Percentiles rank a stretch among this genome's conserved stretches.
These are phyloP conservation scores for Ophidiomyces ophidiicola DNA, from an alignment of 2,329 filamentous ascomycete species.

Conservation along the genomic window DNA sequence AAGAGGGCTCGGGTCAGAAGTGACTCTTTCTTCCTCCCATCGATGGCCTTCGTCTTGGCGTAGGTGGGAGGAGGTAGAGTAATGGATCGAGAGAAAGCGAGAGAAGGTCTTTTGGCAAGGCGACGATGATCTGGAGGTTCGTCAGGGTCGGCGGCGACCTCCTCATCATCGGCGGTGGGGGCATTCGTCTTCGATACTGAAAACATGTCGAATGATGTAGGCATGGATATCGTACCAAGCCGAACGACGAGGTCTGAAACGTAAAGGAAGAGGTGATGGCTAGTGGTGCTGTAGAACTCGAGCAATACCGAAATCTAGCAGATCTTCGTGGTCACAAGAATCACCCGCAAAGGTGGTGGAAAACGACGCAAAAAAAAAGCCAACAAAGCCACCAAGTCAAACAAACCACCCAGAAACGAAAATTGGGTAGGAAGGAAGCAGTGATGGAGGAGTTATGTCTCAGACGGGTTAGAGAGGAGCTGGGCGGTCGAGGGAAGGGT, in stretches of 20 bases:
- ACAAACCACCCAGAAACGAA: conserved; percentile 5
- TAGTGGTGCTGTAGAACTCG: conserved; percentile 2
- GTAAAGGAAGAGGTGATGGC: background rate
- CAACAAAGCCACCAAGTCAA: conserved; percentile 6
- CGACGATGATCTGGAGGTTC: conserved; percentile 62
- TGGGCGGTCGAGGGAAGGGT: background rate
- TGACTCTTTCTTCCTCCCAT: conserved; percentile 55
- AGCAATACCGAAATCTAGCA: background rate
- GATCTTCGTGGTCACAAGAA: background rate
- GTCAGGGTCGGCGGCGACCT: conserved; percentile 64
- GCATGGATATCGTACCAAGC: conserved; percentile 1
- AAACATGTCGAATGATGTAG: conserved; percentile 29
- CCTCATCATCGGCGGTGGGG: conserved; percentile 41
- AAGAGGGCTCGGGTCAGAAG: conserved; percentile 77
- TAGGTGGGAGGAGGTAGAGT: conserved; percentile 30
- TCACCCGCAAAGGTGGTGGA: background rate
- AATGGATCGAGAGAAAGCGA: background rate
- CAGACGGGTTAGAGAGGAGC: conserved; percentile 1
- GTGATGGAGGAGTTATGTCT: background rate
- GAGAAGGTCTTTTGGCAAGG: conserved; percentile 6
- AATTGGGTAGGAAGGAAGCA: background rate
- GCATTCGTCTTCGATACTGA: conserved; percentile 31
- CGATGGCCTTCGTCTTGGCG: conserved; percentile 36
- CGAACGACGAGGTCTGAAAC: background rate
- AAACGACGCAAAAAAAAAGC: background rate